Evolutionary conservation across 257 asterid species (phyloP).

Genomic region (Solanum lycopersicoides): DNA sequence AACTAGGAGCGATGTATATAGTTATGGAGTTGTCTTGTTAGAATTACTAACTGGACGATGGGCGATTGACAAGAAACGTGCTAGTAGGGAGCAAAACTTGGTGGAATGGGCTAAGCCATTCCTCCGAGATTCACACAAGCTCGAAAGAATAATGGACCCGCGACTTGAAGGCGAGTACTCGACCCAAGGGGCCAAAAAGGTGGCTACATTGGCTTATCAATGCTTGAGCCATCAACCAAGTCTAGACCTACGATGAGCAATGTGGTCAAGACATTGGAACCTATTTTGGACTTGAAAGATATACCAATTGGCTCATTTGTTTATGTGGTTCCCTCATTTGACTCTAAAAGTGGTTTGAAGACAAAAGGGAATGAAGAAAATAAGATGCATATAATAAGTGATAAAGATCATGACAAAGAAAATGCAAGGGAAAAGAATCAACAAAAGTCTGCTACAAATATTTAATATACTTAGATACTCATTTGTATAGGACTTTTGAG

Average conservation of each 20-base stretch:
- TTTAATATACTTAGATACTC: conserved; percentile 32
- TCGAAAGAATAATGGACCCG: conserved; percentile 46
- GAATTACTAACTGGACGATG: conserved; percentile 61
- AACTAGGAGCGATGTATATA: conserved; percentile 56
- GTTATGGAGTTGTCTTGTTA: conserved; percentile 67
- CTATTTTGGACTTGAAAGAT: conserved; percentile 29
- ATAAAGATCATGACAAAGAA: background rate
- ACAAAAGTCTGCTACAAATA: conserved; percentile 21
- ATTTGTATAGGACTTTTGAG: conserved; percentile 13
- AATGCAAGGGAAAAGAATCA: conserved; percentile 3
- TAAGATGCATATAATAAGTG: background rate
- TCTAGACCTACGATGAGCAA: conserved; percentile 57
- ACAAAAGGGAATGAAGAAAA: background rate
- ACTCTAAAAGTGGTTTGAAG: background rate
- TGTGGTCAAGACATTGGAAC: conserved; percentile 48
- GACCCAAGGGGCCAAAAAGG: conserved; percentile 46
- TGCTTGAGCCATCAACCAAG: conserved; percentile 45
- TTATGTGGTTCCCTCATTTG: conserved; percentile 29
- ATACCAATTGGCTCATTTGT: conserved; percentile 47
- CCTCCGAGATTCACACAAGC: conserved; percentile 48
- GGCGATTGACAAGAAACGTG: conserved; percentile 48
- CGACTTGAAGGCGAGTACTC: conserved; percentile 71
- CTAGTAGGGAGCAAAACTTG: conserved; percentile 43
- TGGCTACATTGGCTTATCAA: conserved; percentile 53
- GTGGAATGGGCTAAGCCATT: conserved; percentile 73